Evolutionary conservation across 163 green algal genomes (phyloP).

Genomic region (Volvox carteri): DNA sequence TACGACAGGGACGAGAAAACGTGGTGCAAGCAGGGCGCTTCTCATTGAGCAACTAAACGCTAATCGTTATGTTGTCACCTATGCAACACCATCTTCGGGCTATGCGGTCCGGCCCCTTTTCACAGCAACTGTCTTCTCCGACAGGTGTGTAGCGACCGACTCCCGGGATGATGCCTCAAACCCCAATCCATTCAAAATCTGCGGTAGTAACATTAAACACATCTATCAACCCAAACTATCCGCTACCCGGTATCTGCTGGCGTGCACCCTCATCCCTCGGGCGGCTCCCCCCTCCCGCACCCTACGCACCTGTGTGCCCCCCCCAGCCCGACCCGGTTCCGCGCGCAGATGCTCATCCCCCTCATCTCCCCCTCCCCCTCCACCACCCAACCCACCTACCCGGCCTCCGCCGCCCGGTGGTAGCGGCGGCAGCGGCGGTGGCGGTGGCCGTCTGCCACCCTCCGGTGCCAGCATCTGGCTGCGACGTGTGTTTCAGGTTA

Average conservation of each 20-base stretch:
- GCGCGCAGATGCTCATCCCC: conserved; percentile 15
- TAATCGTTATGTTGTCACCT: background rate
- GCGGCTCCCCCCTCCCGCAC: background rate
- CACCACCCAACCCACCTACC: background rate
- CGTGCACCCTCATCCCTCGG: background rate
- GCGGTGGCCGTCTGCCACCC: background rate
- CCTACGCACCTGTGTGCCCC: background rate
- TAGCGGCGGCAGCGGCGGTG: background rate
- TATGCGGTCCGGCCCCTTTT: background rate
- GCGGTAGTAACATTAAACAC: too few species aligned
- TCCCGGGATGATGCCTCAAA: background rate
- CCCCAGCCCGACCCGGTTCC: background rate
- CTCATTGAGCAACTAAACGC: too few species aligned
- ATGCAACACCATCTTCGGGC: background rate
- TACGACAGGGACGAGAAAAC: too few species aligned
- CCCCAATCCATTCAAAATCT: background rate
- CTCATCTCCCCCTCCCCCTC: background rate
- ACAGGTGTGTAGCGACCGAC: background rate
- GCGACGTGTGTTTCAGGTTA: background rate
- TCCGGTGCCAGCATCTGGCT: background rate
- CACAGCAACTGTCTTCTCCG: conserved; percentile 4
- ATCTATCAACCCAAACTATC: too few species aligned
- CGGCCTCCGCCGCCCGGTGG: background rate
- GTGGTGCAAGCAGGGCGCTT: too few species aligned
- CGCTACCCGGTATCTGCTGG: background rate